Evolutionary conservation across 164 flowering plant species (phyloP), one percentile per base, ranked within the genome.

Genomic region (Hamamelis virginiana): DNA sequence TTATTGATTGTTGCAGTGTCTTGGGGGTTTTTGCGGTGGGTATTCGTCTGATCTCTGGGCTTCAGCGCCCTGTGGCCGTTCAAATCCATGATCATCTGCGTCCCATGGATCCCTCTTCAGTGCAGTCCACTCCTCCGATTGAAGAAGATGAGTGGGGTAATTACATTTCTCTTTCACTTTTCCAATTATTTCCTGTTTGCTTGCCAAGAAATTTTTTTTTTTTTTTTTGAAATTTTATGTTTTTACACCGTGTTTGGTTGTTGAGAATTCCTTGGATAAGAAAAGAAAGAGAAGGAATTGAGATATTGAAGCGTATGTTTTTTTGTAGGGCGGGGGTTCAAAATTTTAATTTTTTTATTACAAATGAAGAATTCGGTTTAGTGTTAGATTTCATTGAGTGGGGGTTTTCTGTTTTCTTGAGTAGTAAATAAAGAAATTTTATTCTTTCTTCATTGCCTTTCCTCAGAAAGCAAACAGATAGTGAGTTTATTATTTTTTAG

Each of bases 61-160:
- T 76, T 80, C 71, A 52, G 26, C 73, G 84, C 84, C 89, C 86
- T 75, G 56, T 74, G 73, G 80, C 68, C 68, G 67, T 67, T 68
- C 78, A 86, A 77, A 82, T 86, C 89, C 80, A 88, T 88, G 92
- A 81, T 82, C 88, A 21, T 82, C 83, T 52, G 77, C 69, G 67
- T 71, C 72, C 72, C 67, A 89, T 89, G 94, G 91, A 87, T 75
- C 80, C 75, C 14, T 82, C 85, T 74, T 73, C 83, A 65, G 74
- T 72, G 67, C 89, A 68, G 58, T 57, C 85, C 80, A 76, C 82
- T 82, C 80, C 82, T 71, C 69, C 80, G 43, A 46, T 77, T 52
- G 86, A 84, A 81, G 91, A 86, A 69, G 90, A 89, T 69, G 91
- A 87, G 76, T 89, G 94, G 94, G 94, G 94, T 87, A 83, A 50